Evolutionary conservation across 495 filamentous ascomycete genomes (phyloP), one percentile per base, ranked within the genome.

Genomic region (Gamarada debralockiae): DNA sequence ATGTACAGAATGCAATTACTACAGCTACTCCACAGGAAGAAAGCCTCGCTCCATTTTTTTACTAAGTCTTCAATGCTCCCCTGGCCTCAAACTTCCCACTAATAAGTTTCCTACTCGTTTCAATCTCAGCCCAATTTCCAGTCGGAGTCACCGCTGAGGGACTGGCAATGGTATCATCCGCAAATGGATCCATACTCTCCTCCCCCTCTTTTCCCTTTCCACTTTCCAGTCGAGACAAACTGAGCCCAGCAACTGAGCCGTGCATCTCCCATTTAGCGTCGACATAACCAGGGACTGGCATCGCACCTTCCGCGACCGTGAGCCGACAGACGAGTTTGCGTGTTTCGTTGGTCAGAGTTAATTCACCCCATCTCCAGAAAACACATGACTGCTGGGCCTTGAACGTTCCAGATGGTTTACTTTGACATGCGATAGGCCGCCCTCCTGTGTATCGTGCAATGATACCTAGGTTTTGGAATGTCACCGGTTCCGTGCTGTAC

Each of bases 341-440:
- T 55, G 76, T 50, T 15, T 69, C 52, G 9, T 56, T 55, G 10
- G 63, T 68, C n/a, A 97, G 66, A 0, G 74, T 78, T 12, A 92
- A 66, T 59, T 97, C 95, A 20, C 88, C 89, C 12, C 97, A 72
- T 46, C 85, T 85, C 93, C 93, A 99, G 64, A 83, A 89, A 13
- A 96, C 84, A 3, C 91, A 67, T n/a, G 86, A 85, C 48, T 87
- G 86, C 48, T 97, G 92, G 62, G 90, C 88, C 8, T 88, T 78
- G 72, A 97, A 95, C 0, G 80, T 84, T 9, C 89, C 88, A 7
- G 76, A 72, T 0, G 88, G 88, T 59, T 89, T 91, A 13, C 81
- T 85, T 63, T 87, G 85, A 57, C 83, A 89, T 36, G 70, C 78
- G 52, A 74, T 74, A 1, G 84, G 77, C 36, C 71, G 74, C 1